Percentiles rank a stretch among this genome's conserved stretches.
These are phyloP conservation scores for Sarocladium oryzae DNA, from an alignment of 2,329 filamentous ascomycete genomes.

Conservation along the genomic window DNA sequence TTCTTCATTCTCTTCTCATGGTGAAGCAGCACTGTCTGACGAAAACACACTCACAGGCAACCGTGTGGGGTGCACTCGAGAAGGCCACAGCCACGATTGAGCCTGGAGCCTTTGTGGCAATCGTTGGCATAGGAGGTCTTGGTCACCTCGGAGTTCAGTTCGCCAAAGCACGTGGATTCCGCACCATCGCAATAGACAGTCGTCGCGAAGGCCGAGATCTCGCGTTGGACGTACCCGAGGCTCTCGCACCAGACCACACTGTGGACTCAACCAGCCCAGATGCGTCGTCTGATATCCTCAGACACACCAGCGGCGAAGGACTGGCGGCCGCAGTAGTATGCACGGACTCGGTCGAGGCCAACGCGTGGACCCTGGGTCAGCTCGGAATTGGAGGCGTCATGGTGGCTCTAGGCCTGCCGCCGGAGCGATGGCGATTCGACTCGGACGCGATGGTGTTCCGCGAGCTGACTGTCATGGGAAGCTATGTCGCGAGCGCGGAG, in stretches of 20 bases:
- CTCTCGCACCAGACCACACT: constrained; percentile 20
- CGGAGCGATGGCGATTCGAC: constrained; percentile 26
- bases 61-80: constrained; percentile 27
- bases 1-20: neutral
- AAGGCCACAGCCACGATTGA: constrained; percentile 19
- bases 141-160: constrained; percentile 30
- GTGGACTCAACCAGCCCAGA: constrained; percentile 18
- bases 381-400: constrained; percentile 23
- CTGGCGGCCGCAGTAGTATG: constrained; percentile 24
- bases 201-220: constrained; percentile 21
- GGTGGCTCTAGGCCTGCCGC: constrained; percentile 24
- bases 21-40: neutral
- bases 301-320: constrained; percentile 24
- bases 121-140: constrained; percentile 29
- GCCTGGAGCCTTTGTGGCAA: constrained; percentile 20
- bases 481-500: constrained; percentile 24
- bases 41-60: constrained; percentile 17
- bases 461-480: constrained; percentile 24
- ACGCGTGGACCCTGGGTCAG: constrained; percentile 22
- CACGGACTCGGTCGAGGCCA: constrained; percentile 24
- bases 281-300: constrained; percentile 17
- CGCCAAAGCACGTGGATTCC: constrained; percentile 27
- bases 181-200: constrained; percentile 29
- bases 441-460: constrained; percentile 21
- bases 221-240: constrained; percentile 18